Base-by-base conservation (phyloP, 106 monocot species). In the Ottelia alismoides region DNA sequence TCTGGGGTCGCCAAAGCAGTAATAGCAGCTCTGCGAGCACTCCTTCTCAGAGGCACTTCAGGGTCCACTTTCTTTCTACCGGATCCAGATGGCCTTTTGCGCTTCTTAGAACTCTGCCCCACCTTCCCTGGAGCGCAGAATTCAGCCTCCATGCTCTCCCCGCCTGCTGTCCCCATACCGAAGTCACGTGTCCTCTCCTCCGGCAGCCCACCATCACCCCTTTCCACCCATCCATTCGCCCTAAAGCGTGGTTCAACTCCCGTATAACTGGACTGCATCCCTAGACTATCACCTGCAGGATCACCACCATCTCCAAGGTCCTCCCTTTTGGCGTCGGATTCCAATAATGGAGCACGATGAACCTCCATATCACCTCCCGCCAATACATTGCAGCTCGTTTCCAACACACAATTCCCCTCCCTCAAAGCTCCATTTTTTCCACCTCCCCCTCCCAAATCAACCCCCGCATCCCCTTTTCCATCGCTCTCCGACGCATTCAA, bases 21-120 rank as follows among this genome's bases (percentile, higher is more conserved):
- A 64, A 45, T 52, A 17, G 73, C 56, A 18, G 62, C 55, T 67
- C 69, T 63, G 14, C 90, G 74, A 53, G 84, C 69, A 51, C 90
- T 90, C 60, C 90, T 80, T 49, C 89, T 73, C 71, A 90, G 22
- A 47, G 89, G 77, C 31, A 61, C 55, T 10, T 64, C 61, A 0
- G 61, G 44, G 25, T 44, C 52, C 2, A 25, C 35, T 25, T 52
- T 62, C 4, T 40, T 12, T 52, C n/a, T n/a, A n/a, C n/a, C n/a
- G n/a, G 53, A 54, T 45, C 30, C 67, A 35, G 71, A 74, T 11
- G 63, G 16, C 25, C 66, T 61, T 49, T 61, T 64, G 40, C 59
- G 76, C 64, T 81, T 90, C 60, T 31, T 64, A 14, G 32, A 12
- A 9, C 44, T 32, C 28, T 55, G 52, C 28, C 65, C 65, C 53